Conservation (phyloP, 306 rosid species). For the Castanopsis chinensis region DNA sequence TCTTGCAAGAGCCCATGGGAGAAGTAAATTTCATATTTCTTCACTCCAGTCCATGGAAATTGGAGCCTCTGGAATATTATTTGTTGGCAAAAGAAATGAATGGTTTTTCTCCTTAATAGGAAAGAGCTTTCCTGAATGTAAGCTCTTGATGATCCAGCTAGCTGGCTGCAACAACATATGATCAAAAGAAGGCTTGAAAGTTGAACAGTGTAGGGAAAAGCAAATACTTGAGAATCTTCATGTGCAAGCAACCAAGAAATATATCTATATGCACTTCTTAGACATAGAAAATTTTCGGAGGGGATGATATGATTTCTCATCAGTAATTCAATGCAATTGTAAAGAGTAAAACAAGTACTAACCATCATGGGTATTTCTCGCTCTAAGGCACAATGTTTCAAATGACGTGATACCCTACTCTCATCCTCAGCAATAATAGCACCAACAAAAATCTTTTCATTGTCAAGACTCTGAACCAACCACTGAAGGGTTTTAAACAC, state of each 20-base stretch:
- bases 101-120: conserved; percentile 36
- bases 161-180: conserved; percentile 50
- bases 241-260: neutral
- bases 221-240: neutral
- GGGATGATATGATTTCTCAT: neutral
- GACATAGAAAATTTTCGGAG: neutral
- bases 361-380: conserved; percentile 60
- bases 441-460: conserved; percentile 43
- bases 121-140: conserved; percentile 67
- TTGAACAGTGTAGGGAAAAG: neutral
- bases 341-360: conserved; percentile 15
- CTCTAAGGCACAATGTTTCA: conserved; percentile 72
- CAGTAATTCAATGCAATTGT: neutral
- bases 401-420: conserved; percentile 61
- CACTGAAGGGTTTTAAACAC: conserved; percentile 71
- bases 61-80: conserved; percentile 31
- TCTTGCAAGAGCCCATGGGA: conserved; percentile 13
- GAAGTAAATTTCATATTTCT: conserved; percentile 44
- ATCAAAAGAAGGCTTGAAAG: conserved; percentile 2
- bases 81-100: conserved; percentile 14
- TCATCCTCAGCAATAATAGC: conserved; percentile 59
- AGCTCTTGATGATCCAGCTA: conserved; percentile 76
- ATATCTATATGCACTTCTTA: neutral
- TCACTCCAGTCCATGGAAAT: conserved; percentile 31
- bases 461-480: conserved; percentile 46